Percentiles rank a stretch among this genome's conserved stretches.
phyloP scores from a whole-genome alignment of 2,329 filamentous ascomycete genomes.

The Beauveria asiatica region DNA sequence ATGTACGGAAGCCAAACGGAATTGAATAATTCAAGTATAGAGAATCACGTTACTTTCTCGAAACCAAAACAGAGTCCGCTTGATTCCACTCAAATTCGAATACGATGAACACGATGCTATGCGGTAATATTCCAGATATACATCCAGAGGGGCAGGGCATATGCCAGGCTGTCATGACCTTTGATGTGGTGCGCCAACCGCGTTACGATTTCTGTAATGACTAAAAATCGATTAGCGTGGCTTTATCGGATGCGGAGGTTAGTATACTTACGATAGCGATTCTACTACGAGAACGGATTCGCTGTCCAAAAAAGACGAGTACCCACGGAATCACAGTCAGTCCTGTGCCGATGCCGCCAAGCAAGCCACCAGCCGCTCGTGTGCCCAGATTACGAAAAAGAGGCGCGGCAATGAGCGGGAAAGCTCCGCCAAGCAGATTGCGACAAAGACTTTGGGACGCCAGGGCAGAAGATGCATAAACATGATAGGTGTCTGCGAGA shows the following conservation, averaged over 20 bases:
- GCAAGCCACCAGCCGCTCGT: slow-evolving; percentile 60
- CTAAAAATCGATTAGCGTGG: not conserved
- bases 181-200: not conserved
- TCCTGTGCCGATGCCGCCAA: slow-evolving; percentile 62
- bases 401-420: slow-evolving; percentile 65
- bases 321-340: slow-evolving; percentile 84
- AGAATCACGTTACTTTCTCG: not conserved
- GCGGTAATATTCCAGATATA: not conserved
- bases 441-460: slow-evolving; percentile 82
- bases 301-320: slow-evolving; percentile 67
- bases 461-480: slow-evolving; percentile 75
- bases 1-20: not conserved
- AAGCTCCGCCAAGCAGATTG: slow-evolving; percentile 73
- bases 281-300: slow-evolving; percentile 65
- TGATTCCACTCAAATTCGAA: not conserved
- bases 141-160: not conserved
- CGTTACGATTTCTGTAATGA: not conserved
- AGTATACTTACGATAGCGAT: slow-evolving; percentile 54
- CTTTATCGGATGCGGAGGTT: slow-evolving; percentile 1
- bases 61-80: not conserved
- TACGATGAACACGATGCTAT: not conserved
- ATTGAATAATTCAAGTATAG: not conserved
- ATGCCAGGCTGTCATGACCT: not conserved
- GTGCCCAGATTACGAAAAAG: slow-evolving; percentile 69
- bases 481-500: slow-evolving; percentile 77